phyloP scores from a whole-genome alignment of 495 filamentous ascomycete species.

The Trichoderma reesei region DNA sequence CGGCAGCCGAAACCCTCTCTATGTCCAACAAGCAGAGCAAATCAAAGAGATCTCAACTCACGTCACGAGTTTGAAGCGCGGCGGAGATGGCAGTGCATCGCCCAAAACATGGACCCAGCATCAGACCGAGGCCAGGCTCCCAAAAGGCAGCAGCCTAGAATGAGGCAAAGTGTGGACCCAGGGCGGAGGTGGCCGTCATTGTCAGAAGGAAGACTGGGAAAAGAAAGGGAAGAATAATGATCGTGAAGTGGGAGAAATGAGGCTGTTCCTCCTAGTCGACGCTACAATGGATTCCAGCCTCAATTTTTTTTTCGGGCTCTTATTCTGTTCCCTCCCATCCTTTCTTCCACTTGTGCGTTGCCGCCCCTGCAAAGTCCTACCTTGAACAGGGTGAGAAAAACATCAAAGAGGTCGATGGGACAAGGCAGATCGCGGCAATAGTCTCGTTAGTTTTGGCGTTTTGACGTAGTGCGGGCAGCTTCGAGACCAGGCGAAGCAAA shows the following conservation, averaged over 20 bases:
- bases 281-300: neutral
- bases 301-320: neutral
- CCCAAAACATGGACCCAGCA: neutral
- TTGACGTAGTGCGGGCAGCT: neutral
- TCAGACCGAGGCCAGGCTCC: too few species aligned
- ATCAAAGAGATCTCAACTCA: too few species aligned
- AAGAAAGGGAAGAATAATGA: too few species aligned
- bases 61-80: too few species aligned
- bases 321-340: too few species aligned
- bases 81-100: neutral
- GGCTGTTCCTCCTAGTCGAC: neutral
- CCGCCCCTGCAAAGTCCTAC: neutral
- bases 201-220: too few species aligned
- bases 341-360: neutral
- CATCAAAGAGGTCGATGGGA: neutral
- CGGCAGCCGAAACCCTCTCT: neutral
- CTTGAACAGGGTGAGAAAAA: neutral
- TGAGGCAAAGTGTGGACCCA: too few species aligned
- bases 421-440: conserved; percentile 1
- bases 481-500: neutral
- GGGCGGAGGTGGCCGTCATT: too few species aligned
- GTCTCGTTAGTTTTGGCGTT: neutral
- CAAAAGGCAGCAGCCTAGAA: too few species aligned
- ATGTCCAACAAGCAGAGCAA: too few species aligned
- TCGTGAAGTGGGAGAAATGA: neutral